Base-by-base conservation (phyloP, 768 basidiomycete genomes). In the Pulveroboletus sp. region DNA sequence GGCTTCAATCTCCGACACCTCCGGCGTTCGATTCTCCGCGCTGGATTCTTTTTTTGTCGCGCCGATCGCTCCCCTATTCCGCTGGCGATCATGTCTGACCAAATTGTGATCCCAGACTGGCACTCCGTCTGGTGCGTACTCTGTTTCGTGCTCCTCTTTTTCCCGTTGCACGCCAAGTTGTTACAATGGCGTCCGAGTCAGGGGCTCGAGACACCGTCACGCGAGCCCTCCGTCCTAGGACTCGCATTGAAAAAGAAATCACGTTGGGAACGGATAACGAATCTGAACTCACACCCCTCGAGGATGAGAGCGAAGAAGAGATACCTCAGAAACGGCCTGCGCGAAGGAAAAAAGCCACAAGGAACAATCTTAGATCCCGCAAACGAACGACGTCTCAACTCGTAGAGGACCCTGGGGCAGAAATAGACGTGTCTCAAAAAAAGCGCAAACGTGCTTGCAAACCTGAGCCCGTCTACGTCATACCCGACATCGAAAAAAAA, bases 401-500 rank as follows among this genome's bases (percentile, higher is more conserved):
- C 27, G 6, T 12, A 29, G 27, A 12, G 27, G 27, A 29, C n/a
- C n/a, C n/a, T n/a, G 27, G 27, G 27, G 27, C 6, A 29, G 27
- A 29, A 6, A 19, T 40, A 0, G 61, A 52, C 24, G 43, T 40
- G 5, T 50, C 45, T 8, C 38, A 49, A n/a, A 65, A 65, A 51
- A 72, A 65, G 39, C 59, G 63, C 17, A 61, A 50, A 46, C 70
- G 61, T 43, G 54, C 51, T 56, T 55, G 61, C 48, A 74, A 70
- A 51, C 60, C 63, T n/a, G 77, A 80, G 39, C 78, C 79, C 1
- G 69, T 79, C 12, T 88, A 86, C 58, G 66, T 79, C 43, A 91
- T 93, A 45, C 83, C 86, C 1, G 81, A 84, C 44, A 85, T 91
- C 0, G 77, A 82, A 63, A 72, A 64, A 57, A 85, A 81, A 64